Percentiles rank a stretch among this genome's conserved stretches.
Conservation (phyloP, 805 yeast genomes). For the Candida suzukii region DNA sequence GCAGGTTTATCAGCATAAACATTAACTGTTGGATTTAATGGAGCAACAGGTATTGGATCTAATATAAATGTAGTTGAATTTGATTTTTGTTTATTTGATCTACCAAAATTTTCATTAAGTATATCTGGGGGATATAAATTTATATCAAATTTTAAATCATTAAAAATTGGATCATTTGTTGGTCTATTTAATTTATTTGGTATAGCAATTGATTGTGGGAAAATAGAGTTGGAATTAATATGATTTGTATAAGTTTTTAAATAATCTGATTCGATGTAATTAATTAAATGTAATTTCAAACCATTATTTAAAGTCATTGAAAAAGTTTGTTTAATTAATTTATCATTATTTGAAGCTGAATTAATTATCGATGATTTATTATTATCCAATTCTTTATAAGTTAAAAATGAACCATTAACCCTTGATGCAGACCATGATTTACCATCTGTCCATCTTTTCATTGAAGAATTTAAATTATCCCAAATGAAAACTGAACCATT, state of each 20-base stretch:
- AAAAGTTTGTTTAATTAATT: slow-evolving; percentile 60
- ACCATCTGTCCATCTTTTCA: slow-evolving; percentile 79
- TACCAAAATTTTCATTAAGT: slow-evolving; percentile 2
- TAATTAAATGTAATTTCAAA: slow-evolving; percentile 53
- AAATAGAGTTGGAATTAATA: not conserved
- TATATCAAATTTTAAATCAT: slow-evolving; percentile 12
- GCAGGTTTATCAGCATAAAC: not conserved
- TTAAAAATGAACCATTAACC: slow-evolving; percentile 55
- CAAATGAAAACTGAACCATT: slow-evolving; percentile 63
- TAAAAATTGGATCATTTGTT: slow-evolving; percentile 33
- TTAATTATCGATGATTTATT: slow-evolving; percentile 5
- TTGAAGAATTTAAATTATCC: slow-evolving; percentile 66
- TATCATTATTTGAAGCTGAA: slow-evolving; percentile 23
- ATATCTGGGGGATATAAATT: slow-evolving; percentile 16
- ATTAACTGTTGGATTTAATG: not conserved
- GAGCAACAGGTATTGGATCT: not conserved
- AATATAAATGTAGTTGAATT: not conserved
- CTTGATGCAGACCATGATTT: slow-evolving; percentile 67
- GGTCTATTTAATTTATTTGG: slow-evolving; percentile 28
- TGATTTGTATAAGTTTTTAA: slow-evolving; percentile 2
- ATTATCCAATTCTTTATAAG: slow-evolving; percentile 54
- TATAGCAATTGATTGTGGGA: not conserved
- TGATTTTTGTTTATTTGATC: not conserved
- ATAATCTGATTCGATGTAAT: slow-evolving; percentile 32
- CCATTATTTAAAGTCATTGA: slow-evolving; percentile 46